These are phyloP conservation scores for Solanum boliviense DNA, from an alignment of 257 asterid genomes.

Conservation along the genomic window DNA sequence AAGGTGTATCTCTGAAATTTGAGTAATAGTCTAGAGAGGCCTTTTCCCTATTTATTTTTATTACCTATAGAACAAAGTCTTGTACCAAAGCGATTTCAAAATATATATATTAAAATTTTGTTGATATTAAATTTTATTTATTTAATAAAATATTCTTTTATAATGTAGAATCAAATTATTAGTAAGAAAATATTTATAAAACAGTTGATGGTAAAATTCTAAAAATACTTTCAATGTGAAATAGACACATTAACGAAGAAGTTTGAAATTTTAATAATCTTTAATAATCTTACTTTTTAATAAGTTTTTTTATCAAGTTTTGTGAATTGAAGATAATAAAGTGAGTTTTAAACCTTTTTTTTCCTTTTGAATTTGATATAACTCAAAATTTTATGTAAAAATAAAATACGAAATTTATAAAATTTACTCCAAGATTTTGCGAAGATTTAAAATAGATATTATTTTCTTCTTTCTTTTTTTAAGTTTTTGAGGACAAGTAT, in stretches of 20 bases:
- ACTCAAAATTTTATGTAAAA: not conserved
- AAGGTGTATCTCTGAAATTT: too few species aligned
- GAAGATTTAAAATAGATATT: not conserved
- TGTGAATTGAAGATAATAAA: not conserved
- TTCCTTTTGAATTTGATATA: not conserved
- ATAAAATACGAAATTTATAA: too few species aligned
- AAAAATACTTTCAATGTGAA: too few species aligned
- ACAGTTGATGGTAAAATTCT: fast-evolving
- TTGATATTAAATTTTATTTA: too few species aligned
- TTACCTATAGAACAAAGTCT: too few species aligned
- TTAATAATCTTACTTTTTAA: fast-evolving
- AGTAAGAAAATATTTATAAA: too few species aligned
- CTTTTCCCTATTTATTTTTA: too few species aligned
- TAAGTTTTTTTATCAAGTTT: not conserved
- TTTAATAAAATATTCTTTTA: too few species aligned
- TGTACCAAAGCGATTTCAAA: fast-evolving
- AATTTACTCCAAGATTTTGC: fast-evolving
- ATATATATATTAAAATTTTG: too few species aligned
- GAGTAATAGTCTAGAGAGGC: too few species aligned
- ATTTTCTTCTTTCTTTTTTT: not conserved
- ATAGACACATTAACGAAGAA: too few species aligned
- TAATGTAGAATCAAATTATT: too few species aligned
- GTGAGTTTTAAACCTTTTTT: fast-evolving
- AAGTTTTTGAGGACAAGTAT: not conserved
- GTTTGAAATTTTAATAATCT: not conserved